phyloP scores from a whole-genome alignment of 1,284 basidiomycete genomes.

The Earliella scabrosa region DNA sequence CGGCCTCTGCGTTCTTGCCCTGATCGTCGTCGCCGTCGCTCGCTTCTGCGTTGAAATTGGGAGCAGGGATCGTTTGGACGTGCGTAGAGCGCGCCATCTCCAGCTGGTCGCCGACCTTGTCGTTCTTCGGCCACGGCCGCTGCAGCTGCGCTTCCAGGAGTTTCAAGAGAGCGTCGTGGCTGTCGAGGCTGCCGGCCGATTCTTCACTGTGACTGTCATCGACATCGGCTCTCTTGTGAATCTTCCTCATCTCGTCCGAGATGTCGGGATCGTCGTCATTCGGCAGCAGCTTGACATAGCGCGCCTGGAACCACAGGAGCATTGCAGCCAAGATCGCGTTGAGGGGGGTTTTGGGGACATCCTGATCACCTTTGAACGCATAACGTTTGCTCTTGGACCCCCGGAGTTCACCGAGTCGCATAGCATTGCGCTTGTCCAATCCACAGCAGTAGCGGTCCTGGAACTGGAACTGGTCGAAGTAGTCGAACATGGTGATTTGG shows the following conservation, averaged over 20 bases:
- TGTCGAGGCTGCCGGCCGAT: too few species aligned
- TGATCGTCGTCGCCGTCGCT: neutral
- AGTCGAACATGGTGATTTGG: slow-evolving; percentile 3
- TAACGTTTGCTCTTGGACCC: too few species aligned
- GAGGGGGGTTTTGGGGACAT: slow-evolving; percentile 3
- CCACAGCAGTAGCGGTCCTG: neutral
- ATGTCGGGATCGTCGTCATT: too few species aligned
- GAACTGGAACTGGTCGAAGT: slow-evolving; percentile 7
- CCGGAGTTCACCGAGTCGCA: neutral
- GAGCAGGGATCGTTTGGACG: neutral
- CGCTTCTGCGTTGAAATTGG: neutral
- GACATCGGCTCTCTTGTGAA: too few species aligned
- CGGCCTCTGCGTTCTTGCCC: neutral
- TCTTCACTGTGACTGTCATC: too few species aligned
- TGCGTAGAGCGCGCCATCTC: neutral
- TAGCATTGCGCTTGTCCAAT: neutral
- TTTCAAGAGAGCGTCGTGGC: neutral
- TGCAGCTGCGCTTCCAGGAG: neutral
- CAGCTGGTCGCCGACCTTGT: neutral
- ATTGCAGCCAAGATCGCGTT: neutral
- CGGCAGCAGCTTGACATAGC: neutral
- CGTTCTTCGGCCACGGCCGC: neutral
- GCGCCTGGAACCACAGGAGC: slow-evolving; percentile 5
- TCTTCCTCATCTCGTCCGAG: too few species aligned
- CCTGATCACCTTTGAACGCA: neutral